Evolutionary conservation across 148 eudicot genomes (phyloP).

Genomic region (Rheum nobile): DNA sequence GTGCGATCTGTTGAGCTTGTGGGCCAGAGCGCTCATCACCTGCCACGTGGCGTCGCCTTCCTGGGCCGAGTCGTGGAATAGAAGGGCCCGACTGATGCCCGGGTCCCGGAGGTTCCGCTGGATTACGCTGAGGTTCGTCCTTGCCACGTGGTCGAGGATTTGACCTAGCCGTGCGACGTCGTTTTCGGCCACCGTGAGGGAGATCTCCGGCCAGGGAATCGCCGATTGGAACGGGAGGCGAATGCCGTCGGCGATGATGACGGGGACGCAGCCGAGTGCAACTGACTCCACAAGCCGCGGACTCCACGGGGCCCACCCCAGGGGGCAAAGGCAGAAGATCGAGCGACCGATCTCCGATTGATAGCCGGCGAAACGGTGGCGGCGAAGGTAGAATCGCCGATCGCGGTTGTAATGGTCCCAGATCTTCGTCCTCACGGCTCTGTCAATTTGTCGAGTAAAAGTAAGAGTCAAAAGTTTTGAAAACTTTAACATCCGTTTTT

Average conservation of each 20-base stretch:
- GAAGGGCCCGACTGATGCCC: conserved; percentile 5
- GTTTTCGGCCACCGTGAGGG: conserved; percentile 49
- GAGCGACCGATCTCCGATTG: conserved; percentile 69
- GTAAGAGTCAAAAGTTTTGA: not conserved
- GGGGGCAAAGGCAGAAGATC: conserved; percentile 60
- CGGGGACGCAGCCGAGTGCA: conserved; percentile 78
- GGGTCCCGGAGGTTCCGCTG: conserved; percentile 32
- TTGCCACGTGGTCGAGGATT: conserved; percentile 45
- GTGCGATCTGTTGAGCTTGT: not conserved
- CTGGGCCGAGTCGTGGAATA: conserved; percentile 7
- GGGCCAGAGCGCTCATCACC: conserved; percentile 4
- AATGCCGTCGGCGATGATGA: conserved; percentile 75
- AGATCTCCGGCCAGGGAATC: conserved; percentile 61
- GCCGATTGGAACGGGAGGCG: conserved; percentile 48
- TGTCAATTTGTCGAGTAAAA: conserved; percentile 7
- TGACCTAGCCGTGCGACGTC: conserved; percentile 43
- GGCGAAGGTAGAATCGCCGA: conserved; percentile 45
- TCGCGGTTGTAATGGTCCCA: conserved; percentile 41
- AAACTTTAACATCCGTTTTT: not conserved
- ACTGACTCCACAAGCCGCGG: conserved; percentile 79
- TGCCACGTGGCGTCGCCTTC: conserved; percentile 14
- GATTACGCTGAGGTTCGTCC: conserved; percentile 41
- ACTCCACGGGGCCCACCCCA: conserved; percentile 99
- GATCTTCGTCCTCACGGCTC: conserved; percentile 68
- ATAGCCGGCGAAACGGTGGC: conserved; percentile 59